Percentiles rank a stretch among this genome's conserved stretches.
Evolutionary conservation across 306 rosid species (phyloP).

Genomic region (Hippophae tibetana): DNA sequence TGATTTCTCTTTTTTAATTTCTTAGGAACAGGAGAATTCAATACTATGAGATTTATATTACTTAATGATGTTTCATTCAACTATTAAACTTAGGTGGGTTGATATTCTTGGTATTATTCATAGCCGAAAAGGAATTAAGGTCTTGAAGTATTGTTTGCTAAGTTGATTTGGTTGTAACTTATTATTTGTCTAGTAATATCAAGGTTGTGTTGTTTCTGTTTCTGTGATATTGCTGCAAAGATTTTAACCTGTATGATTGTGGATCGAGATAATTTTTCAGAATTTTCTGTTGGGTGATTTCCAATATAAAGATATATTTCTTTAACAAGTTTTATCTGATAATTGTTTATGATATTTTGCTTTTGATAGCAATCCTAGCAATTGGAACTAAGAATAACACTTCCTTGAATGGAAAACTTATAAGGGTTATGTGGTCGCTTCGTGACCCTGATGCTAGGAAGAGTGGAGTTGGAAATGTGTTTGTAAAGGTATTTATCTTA

Average conservation of each 20-base stretch:
- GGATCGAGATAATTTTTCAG: neutral
- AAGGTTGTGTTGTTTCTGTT: neutral
- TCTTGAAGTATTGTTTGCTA: neutral
- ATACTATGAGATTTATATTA: neutral
- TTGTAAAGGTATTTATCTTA: constrained; percentile 56
- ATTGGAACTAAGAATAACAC: constrained; percentile 56
- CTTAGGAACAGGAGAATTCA: neutral
- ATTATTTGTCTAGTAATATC: neutral
- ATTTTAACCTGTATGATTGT: neutral
- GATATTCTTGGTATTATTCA: neutral
- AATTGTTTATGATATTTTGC: neutral
- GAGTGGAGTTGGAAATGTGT: constrained; percentile 63
- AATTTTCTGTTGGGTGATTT: neutral
- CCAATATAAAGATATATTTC: neutral
- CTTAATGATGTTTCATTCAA: neutral
- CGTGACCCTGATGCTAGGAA: constrained; percentile 69
- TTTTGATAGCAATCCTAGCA: constrained; percentile 42
- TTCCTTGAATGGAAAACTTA: constrained; percentile 48
- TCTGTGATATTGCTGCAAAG: too few relatives aligned
- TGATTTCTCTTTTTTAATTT: too few relatives aligned
- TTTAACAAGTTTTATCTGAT: neutral
- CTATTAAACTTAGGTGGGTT: neutral
- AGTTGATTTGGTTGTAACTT: neutral
- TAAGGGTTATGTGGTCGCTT: constrained; percentile 77
- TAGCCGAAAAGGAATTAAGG: neutral